Conservation (phyloP, 345 rosid species). For the Crucihimalaya himalaica region DNA sequence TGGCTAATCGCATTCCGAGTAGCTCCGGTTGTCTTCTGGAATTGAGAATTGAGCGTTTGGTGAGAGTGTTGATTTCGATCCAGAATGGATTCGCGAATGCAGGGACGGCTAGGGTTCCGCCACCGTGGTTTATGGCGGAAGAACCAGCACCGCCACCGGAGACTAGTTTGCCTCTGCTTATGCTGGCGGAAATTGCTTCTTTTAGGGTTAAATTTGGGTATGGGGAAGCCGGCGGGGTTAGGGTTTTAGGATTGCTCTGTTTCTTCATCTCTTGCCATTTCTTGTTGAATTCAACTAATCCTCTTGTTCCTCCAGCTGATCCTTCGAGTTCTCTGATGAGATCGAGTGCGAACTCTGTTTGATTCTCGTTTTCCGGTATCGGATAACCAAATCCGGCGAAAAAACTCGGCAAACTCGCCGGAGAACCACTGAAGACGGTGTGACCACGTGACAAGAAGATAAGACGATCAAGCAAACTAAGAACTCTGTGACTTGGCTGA, state of each 20-base stretch:
- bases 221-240: conserved; percentile 23
- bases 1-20: conserved; percentile 25
- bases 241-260: conserved; percentile 32
- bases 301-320: conserved; percentile 57
- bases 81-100: conserved; percentile 37
- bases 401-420: conserved; percentile 52
- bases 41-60: conserved; percentile 42
- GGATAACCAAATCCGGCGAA: conserved; percentile 71
- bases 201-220: conserved; percentile 15
- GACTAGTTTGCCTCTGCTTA: conserved; percentile 36
- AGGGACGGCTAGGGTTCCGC: conserved; percentile 19
- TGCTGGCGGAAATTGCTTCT: conserved; percentile 38
- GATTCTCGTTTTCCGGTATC: conserved; percentile 72
- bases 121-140: conserved; percentile 4
- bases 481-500: conserved; percentile 82
- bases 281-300: conserved; percentile 68
- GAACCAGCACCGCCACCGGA: conserved; percentile 34
- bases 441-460: conserved; percentile 58
- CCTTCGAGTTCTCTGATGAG: conserved; percentile 56
- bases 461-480: conserved; percentile 61
- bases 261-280: conserved; percentile 51
- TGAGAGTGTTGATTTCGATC: conserved; percentile 28
- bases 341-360: conserved; percentile 72
- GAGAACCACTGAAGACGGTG: conserved; percentile 60
- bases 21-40: conserved; percentile 36